These are phyloP conservation scores for Cucurbita pepo DNA, from an alignment of 306 rosid genomes.

Conservation along the genomic window DNA sequence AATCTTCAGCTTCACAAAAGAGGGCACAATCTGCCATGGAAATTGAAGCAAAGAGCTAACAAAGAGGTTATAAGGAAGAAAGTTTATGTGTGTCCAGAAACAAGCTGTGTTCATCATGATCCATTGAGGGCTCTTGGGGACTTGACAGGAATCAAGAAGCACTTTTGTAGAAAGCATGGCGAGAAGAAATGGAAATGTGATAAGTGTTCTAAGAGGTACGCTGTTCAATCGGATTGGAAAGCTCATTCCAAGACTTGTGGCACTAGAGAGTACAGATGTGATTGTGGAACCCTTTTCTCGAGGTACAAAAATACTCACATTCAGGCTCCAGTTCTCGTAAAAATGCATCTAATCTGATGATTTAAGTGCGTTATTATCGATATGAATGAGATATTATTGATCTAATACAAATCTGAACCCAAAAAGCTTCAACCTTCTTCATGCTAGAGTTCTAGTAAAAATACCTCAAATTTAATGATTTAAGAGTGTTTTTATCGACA, in stretches of 20 bases:
- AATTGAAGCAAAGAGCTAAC: slow-evolving; percentile 71
- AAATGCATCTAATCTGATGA: too few species aligned
- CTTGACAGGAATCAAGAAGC: slow-evolving; percentile 90
- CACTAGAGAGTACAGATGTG: slow-evolving; percentile 91
- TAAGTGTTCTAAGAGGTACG: slow-evolving; percentile 79
- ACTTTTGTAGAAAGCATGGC: slow-evolving; percentile 88
- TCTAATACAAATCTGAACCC: too few species aligned
- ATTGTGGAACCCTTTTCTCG: slow-evolving; percentile 98
- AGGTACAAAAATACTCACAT: slow-evolving; percentile 28
- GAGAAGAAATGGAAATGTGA: slow-evolving; percentile 99
- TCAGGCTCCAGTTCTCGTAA: too few species aligned
- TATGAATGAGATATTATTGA: too few species aligned
- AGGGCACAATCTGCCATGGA: slow-evolving; percentile 97
- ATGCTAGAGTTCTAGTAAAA: too few species aligned
- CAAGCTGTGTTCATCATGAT: slow-evolving; percentile 71
- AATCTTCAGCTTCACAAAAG: slow-evolving; percentile 93
- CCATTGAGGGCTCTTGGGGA: slow-evolving; percentile 92
- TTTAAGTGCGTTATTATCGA: too few species aligned
- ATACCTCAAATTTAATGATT: too few species aligned
- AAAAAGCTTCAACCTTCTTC: too few species aligned
- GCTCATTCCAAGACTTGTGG: slow-evolving; percentile 97
- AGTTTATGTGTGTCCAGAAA: slow-evolving; percentile 87
- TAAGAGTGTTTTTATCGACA: too few species aligned
- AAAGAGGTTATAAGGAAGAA: slow-evolving; percentile 66
- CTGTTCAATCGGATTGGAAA: slow-evolving; percentile 98